phyloP scores from a whole-genome alignment of 768 basidiomycete species.

The Leucocoprinus sp. region DNA sequence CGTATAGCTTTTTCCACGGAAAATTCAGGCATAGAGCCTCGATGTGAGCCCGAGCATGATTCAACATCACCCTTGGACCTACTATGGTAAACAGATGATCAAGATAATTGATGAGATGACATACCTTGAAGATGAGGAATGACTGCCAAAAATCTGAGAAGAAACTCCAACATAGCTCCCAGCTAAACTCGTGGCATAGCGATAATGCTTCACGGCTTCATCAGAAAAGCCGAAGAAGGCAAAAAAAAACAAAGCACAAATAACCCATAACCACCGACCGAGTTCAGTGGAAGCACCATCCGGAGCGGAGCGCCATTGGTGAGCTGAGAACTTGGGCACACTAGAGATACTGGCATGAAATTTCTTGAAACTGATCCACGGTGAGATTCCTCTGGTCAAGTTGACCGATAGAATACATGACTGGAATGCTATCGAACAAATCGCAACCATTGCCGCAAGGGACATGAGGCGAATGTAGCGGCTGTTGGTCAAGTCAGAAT shows the following conservation, averaged over 20 bases:
- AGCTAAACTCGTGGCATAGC: slow-evolving; percentile 28
- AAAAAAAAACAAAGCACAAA: slow-evolving; percentile 53
- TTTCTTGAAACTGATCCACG: slow-evolving; percentile 43
- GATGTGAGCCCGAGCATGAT: slow-evolving; percentile 2
- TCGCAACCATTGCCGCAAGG: slow-evolving; percentile 38
- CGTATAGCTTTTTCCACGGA: slow-evolving; percentile 2
- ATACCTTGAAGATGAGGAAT: slow-evolving; percentile 21
- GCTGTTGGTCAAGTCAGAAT: slow-evolving; percentile 34
- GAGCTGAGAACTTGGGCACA: slow-evolving; percentile 32
- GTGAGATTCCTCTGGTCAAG: slow-evolving; percentile 21
- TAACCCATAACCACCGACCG: slow-evolving; percentile 38
- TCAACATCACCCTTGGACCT: slow-evolving; percentile 2
- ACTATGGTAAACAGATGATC: slow-evolving; percentile 6
- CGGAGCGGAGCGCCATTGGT: slow-evolving; percentile 32
- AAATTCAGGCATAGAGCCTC: neutral
- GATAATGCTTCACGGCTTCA: slow-evolving; percentile 51
- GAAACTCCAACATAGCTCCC: slow-evolving; percentile 29
- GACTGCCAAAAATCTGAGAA: slow-evolving; percentile 17
- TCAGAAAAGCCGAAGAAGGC: slow-evolving; percentile 58
- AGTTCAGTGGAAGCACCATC: slow-evolving; percentile 27
- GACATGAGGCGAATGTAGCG: slow-evolving; percentile 53
- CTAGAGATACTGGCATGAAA: slow-evolving; percentile 41
- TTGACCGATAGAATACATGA: slow-evolving; percentile 31
- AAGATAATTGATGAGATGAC: slow-evolving; percentile 1
- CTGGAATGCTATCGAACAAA: slow-evolving; percentile 40